Base-by-base conservation (phyloP, 768 basidiomycete species). In the Agaricus bisporus region DNA sequence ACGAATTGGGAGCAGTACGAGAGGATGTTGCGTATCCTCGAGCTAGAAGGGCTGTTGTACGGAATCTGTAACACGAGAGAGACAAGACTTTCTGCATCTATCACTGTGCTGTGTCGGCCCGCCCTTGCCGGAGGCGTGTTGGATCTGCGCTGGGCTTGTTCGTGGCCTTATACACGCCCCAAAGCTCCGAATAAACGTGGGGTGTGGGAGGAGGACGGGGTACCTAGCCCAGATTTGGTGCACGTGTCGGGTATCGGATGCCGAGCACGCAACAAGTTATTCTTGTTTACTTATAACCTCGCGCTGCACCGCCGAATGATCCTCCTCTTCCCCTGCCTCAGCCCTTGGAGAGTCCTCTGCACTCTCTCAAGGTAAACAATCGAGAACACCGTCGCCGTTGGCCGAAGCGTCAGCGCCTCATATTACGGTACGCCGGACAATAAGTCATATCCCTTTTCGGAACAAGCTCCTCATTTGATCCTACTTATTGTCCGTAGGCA, bases 1-100 rank as follows among this genome's bases (percentile, higher is more conserved):
- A 83, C 17, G 63, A 65, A 56, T 57, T 58, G 18, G 48, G 26
- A 25, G 55, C 17, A 35, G 54, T 22, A 45, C 20, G 14, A 32
- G 42, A 35, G 14, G 51, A 20, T 10, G 51, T 44, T 14, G 43
- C 43, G 36, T 52, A 45, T 14, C 20, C 26, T 29, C 11, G 32
- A 11, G 8, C 8, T n/a, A n/a, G n/a, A n/a, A n/a, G n/a, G n/a
- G n/a, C n/a, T n/a, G n/a, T n/a, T n/a, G n/a, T n/a, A 32, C 32
- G 11, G 32, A 32, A 7, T 32, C 8, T 32, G 32, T 32, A 7
- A 11, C 32, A 32, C 2, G 32, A 32, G 1, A 32, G 32, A 11
- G 32, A 7, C 11, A 4, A 22, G 22, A 22, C 2, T 32, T 11
- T 32, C 8, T 32, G 32, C 32, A 32, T 32, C 32, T 7, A 11